Conservation (phyloP, 73 alveolate genomes). For the Breviolum minutum region DNA sequence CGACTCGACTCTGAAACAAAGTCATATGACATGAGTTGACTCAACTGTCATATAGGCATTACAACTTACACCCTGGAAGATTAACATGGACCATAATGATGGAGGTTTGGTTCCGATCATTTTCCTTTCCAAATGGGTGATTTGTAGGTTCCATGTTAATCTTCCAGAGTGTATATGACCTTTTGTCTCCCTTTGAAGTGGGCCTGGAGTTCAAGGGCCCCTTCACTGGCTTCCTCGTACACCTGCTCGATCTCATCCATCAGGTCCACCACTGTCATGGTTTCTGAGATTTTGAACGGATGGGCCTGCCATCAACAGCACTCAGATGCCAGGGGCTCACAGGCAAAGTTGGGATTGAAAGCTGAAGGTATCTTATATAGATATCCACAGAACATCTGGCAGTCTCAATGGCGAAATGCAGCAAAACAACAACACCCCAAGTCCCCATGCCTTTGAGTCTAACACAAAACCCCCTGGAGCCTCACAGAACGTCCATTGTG, state of each 20-base stretch:
- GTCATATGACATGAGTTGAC: no score
- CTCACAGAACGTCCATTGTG: background rate
- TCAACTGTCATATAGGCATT: no score
- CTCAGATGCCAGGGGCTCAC: background rate
- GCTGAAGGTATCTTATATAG: background rate
- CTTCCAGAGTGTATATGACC: no score
- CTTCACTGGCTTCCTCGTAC: slow-evolving; percentile 54
- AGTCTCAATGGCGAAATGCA: no score
- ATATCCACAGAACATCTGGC: background rate
- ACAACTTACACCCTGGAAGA: no score
- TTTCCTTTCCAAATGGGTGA: no score
- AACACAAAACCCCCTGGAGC: slow-evolving; percentile 73
- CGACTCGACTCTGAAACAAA: no score
- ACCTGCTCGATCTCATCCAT: slow-evolving; percentile 91
- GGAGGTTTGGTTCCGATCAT: no score
- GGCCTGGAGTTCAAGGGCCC: slow-evolving; percentile 71
- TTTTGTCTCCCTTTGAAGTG: background rate
- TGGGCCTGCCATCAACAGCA: background rate
- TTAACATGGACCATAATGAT: no score
- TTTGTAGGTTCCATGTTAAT: no score
- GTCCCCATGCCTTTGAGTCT: slow-evolving; percentile 49
- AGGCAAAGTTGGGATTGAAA: background rate
- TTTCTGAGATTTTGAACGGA: slow-evolving; percentile 40
- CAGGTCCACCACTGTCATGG: slow-evolving; percentile 75
- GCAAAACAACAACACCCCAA: background rate